Conservation (phyloP, 495 filamentous ascomycete genomes). For the Pseudevernia furfuracea region DNA sequence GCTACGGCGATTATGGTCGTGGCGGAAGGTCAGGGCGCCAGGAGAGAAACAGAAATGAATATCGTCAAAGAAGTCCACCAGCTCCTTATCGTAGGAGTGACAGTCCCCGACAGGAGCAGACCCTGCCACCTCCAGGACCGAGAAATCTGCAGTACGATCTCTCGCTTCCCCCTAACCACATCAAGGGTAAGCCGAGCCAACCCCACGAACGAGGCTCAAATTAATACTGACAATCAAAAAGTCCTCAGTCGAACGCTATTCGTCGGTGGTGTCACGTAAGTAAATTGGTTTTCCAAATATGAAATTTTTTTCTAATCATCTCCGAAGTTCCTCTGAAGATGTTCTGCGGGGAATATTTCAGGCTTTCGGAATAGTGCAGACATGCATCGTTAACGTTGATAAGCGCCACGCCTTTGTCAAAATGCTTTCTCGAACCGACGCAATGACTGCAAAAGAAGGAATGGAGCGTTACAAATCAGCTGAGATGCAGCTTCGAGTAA, state of each 20-base stretch:
- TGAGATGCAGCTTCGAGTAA: slow-evolving; percentile 71
- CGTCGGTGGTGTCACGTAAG: slow-evolving; percentile 90
- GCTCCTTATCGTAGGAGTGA: slow-evolving; percentile 56
- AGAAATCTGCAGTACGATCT: slow-evolving; percentile 81
- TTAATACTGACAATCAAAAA: slow-evolving; percentile 24
- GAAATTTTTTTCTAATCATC: slow-evolving; percentile 15
- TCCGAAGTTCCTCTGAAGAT: slow-evolving; percentile 61
- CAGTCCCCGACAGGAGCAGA: slow-evolving; percentile 48
- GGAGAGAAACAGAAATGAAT: slow-evolving; percentile 52
- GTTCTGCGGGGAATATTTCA: slow-evolving; percentile 72
- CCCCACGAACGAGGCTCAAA: slow-evolving; percentile 3
- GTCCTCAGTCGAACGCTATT: slow-evolving; percentile 93
- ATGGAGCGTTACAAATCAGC: slow-evolving; percentile 74
- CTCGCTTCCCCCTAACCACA: slow-evolving; percentile 59
- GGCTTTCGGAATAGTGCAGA: slow-evolving; percentile 80
- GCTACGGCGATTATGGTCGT: slow-evolving; percentile 59
- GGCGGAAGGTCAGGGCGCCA: slow-evolving; percentile 52
- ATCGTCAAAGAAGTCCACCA: slow-evolving; percentile 76
- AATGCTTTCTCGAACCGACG: slow-evolving; percentile 84
- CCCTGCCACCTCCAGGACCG: slow-evolving; percentile 49
- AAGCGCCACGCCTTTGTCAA: slow-evolving; percentile 99
- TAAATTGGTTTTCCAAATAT: slow-evolving; percentile 20
- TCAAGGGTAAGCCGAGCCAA: slow-evolving; percentile 58
- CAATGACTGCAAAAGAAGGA: slow-evolving; percentile 73
- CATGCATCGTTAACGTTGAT: slow-evolving; percentile 94